Conservation (phyloP, 208 protist genomes). For the Borovskyia barvae region DNA sequence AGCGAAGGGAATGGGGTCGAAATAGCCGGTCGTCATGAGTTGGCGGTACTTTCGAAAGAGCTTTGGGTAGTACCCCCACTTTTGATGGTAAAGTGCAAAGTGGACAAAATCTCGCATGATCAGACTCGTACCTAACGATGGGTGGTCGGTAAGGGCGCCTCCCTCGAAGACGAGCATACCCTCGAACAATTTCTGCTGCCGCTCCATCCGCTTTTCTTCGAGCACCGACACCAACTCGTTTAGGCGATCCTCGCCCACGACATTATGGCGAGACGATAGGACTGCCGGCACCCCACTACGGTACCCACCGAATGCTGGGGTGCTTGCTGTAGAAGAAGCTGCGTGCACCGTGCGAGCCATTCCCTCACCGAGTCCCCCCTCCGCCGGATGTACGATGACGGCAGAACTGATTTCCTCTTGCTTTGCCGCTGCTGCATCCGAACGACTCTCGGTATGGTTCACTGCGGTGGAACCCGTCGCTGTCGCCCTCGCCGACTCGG, state of each 20-base stretch:
- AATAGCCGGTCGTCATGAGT: conserved; percentile 85
- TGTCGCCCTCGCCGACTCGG: no score
- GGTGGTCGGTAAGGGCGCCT: conserved; percentile 70
- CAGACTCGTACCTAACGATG: conserved; percentile 50
- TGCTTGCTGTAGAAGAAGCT: background rate
- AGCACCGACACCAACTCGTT: conserved; percentile 38
- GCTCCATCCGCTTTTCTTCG: conserved; percentile 68
- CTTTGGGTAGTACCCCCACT: conserved; percentile 90
- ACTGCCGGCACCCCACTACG: conserved; percentile 34
- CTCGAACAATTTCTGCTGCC: conserved; percentile 69
- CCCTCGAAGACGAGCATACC: conserved; percentile 87
- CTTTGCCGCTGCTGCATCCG: background rate
- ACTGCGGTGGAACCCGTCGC: no score
- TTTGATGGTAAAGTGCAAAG: conserved; percentile 82
- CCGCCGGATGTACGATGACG: background rate
- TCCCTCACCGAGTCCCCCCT: background rate
- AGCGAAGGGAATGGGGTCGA: conserved; percentile 80
- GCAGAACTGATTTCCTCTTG: background rate
- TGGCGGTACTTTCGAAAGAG: conserved; percentile 83
- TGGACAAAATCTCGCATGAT: conserved; percentile 90
- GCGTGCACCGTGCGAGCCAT: conserved; percentile 3
- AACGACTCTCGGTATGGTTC: no score
- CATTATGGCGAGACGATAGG: conserved; percentile 51
- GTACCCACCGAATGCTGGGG: background rate
- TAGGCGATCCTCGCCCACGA: conserved; percentile 43